Conservation (phyloP, 75 land plant genomes). For the Cunninghamia lanceolata region DNA sequence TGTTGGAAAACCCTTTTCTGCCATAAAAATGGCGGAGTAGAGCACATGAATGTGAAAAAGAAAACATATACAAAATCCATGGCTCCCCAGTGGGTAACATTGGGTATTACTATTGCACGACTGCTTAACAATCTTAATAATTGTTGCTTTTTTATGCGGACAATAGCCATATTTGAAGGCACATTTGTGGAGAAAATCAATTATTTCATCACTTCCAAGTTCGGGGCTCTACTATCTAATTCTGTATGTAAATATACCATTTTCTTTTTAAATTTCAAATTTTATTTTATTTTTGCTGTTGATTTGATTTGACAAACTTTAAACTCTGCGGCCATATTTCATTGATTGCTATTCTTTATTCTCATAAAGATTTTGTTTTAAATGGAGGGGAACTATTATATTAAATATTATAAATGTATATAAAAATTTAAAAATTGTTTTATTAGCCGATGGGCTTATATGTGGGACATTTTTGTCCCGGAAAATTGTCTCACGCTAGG, state of each 20-base stretch:
- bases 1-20: too few relatives aligned
- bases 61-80: slow-evolving; percentile 15
- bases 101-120: slow-evolving; percentile 70
- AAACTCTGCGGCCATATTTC: not conserved
- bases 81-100: slow-evolving; percentile 52
- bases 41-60: not conserved
- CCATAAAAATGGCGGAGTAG: too few relatives aligned
- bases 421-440: too few relatives aligned
- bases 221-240: slow-evolving; percentile 68
- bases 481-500: too few relatives aligned
- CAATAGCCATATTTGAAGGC: slow-evolving; percentile 87
- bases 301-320: not conserved
- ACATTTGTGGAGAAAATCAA: slow-evolving; percentile 64
- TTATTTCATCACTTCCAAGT: slow-evolving; percentile 66
- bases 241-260: slow-evolving; percentile 30
- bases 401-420: too few relatives aligned
- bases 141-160: slow-evolving; percentile 80
- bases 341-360: not conserved
- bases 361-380: too few relatives aligned
- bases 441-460: too few relatives aligned
- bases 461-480: too few relatives aligned
- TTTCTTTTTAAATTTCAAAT: not conserved
- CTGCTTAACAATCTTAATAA: slow-evolving; percentile 42
- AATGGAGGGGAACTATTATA: too few relatives aligned
- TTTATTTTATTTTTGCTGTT: not conserved